These are phyloP conservation scores for Russula olivacea DNA, from an alignment of 768 basidiomycete genomes.

Conservation along the genomic window DNA sequence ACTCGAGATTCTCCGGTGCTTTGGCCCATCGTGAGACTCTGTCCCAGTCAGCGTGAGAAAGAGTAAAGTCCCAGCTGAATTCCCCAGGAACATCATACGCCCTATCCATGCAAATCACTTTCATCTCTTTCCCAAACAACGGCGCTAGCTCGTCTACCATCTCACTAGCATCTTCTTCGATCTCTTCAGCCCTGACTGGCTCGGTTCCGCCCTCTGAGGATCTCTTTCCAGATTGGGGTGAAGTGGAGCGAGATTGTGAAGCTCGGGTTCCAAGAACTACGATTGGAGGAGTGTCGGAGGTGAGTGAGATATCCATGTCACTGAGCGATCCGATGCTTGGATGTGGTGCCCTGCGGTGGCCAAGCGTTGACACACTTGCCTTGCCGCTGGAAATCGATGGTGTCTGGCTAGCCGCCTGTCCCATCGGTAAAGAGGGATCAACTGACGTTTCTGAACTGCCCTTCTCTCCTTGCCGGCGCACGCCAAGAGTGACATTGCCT, in stretches of 20 bases:
- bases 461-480: neutral
- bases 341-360: neutral
- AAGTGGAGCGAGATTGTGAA: slow-evolving; percentile 5
- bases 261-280: slow-evolving; percentile 2
- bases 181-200: neutral
- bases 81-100: slow-evolving; percentile 1
- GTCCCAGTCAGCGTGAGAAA: slow-evolving; percentile 6
- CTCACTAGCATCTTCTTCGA: slow-evolving; percentile 10
- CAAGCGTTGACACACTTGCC: neutral
- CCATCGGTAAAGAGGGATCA: neutral
- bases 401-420: neutral
- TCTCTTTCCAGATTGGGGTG: neutral
- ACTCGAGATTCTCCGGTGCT: slow-evolving; percentile 11
- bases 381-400: neutral
- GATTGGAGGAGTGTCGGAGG: slow-evolving; percentile 9
- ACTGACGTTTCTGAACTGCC: neutral
- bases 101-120: slow-evolving; percentile 12
- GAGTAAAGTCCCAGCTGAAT: slow-evolving; percentile 2
- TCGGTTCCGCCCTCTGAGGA: neutral
- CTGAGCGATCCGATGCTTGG: neutral
- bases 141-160: slow-evolving; percentile 20
- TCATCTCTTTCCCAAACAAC: slow-evolving; percentile 18
- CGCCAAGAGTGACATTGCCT: no score
- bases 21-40: slow-evolving; percentile 9
- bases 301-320: slow-evolving; percentile 7